These are phyloP conservation scores for Nakataea oryzae DNA, from an alignment of 2,329 filamentous ascomycete genomes.

Conservation along the genomic window DNA sequence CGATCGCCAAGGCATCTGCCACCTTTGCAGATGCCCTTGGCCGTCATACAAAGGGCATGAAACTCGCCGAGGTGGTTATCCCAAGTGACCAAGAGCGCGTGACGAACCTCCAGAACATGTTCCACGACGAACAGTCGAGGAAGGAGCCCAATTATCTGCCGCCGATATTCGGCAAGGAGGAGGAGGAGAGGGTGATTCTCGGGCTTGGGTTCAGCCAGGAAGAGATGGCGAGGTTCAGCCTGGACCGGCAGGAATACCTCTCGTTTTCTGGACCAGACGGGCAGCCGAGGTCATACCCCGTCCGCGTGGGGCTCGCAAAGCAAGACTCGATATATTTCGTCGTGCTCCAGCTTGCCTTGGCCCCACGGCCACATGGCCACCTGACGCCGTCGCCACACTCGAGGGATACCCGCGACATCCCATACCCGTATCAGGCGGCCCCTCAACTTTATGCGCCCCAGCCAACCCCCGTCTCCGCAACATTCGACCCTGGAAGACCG, in stretches of 20 bases:
- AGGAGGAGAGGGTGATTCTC: conserved; percentile 44
- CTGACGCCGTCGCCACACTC: conserved; percentile 33
- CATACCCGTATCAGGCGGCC: conserved; percentile 24
- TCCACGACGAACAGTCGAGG: conserved; percentile 46
- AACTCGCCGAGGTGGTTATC: conserved; percentile 42
- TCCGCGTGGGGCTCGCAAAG: conserved; percentile 47
- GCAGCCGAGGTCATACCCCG: conserved; percentile 35
- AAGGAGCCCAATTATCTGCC: conserved; percentile 54
- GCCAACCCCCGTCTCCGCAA: conserved; percentile 32
- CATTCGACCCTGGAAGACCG: conserved; percentile 34
- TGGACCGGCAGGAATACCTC: conserved; percentile 44
- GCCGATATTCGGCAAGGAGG: conserved; percentile 46
- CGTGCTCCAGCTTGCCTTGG: conserved; percentile 33
- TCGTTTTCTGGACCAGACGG: conserved; percentile 42
- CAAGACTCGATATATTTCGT: conserved; percentile 54
- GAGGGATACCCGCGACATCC: conserved; percentile 29
- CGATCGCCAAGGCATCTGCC: conserved; percentile 44
- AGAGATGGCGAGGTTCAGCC: conserved; percentile 38
- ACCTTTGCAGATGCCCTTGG: conserved; percentile 47
- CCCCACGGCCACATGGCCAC: conserved; percentile 27
- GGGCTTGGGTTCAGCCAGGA: conserved; percentile 42
- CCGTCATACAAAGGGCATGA: conserved; percentile 32
- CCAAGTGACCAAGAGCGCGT: conserved; percentile 42
- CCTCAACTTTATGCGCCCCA: conserved; percentile 20
- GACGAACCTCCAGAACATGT: conserved; percentile 33